These are phyloP conservation scores for Xylariaceae sp. DNA, from an alignment of 2,329 filamentous ascomycete genomes.

Conservation along the genomic window DNA sequence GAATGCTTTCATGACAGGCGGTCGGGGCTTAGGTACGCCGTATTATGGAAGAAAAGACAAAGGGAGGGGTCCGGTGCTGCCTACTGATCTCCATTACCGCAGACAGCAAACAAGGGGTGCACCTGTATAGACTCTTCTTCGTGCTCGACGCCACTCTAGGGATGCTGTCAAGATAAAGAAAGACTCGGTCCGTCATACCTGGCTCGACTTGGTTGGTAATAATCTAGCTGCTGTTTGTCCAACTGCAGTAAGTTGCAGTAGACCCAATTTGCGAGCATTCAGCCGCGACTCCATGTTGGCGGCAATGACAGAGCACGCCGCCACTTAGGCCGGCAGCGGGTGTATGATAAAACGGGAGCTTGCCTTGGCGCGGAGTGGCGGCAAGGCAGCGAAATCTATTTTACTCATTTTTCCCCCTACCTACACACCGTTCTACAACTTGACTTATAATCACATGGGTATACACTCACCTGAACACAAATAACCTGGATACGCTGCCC, in stretches of 20 bases:
- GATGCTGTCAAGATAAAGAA: too few relatives aligned
- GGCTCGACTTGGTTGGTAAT: too few relatives aligned
- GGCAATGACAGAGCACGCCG: not conserved
- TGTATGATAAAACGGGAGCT: not conserved
- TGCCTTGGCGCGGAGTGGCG: not conserved
- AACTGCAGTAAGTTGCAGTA: not conserved
- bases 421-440: too few relatives aligned
- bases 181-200: too few relatives aligned
- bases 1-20: not conserved
- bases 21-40: slow-evolving; percentile 3
- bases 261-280: slow-evolving; percentile 10
- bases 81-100: not conserved
- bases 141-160: too few relatives aligned
- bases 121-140: too few relatives aligned
- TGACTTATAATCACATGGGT: too few relatives aligned
- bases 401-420: not conserved
- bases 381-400: not conserved
- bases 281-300: slow-evolving; percentile 6
- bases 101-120: too few relatives aligned
- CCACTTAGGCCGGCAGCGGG: not conserved
- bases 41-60: slow-evolving; percentile 10
- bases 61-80: slow-evolving; percentile 8
- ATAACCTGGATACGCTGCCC: not conserved
- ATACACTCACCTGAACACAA: too few relatives aligned
- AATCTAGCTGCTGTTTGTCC: too few relatives aligned